Evolutionary conservation across 1,284 basidiomycete genomes (phyloP).

Genomic region (Irpex rosettiformis): DNA sequence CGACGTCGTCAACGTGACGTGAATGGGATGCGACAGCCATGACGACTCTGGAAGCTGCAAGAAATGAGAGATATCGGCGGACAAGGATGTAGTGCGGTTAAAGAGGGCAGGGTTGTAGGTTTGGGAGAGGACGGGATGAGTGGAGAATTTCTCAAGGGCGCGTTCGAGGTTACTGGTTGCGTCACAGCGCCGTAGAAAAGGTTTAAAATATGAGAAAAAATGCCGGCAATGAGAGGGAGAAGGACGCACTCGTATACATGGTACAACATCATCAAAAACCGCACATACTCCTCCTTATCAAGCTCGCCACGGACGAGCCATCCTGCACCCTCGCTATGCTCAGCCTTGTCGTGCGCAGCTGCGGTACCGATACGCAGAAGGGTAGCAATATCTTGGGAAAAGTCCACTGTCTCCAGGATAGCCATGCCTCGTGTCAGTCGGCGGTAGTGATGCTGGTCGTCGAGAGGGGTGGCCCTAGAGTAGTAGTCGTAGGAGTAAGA

Average conservation of each 20-base stretch:
- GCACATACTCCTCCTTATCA: slow-evolving; percentile 61
- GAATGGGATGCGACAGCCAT: slow-evolving; percentile 56
- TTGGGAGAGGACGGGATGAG: slow-evolving; percentile 59
- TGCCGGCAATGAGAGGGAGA: not conserved
- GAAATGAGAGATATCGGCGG: slow-evolving; percentile 66
- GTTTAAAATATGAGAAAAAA: slow-evolving; percentile 5
- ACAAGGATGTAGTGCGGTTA: slow-evolving; percentile 54
- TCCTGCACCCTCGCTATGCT: slow-evolving; percentile 56
- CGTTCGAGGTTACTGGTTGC: slow-evolving; percentile 49
- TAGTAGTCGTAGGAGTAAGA: not conserved
- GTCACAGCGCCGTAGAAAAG: not conserved
- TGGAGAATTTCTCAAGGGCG: slow-evolving; percentile 59
- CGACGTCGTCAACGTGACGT: slow-evolving; percentile 38
- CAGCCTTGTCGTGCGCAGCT: slow-evolving; percentile 53
- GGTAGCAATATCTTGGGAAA: slow-evolving; percentile 14
- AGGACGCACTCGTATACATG: slow-evolving; percentile 71
- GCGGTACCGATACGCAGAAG: slow-evolving; percentile 15
- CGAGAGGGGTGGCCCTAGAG: not conserved
- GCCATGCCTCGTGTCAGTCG: not conserved
- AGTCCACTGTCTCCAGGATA: slow-evolving; percentile 8
- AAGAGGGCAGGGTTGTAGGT: slow-evolving; percentile 73
- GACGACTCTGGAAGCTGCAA: slow-evolving; percentile 49
- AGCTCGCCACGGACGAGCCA: slow-evolving; percentile 62
- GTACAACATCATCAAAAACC: slow-evolving; percentile 75
- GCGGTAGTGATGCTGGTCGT: not conserved